Conservation (phyloP, 345 rosid species). For the Dimocarpus longan region DNA sequence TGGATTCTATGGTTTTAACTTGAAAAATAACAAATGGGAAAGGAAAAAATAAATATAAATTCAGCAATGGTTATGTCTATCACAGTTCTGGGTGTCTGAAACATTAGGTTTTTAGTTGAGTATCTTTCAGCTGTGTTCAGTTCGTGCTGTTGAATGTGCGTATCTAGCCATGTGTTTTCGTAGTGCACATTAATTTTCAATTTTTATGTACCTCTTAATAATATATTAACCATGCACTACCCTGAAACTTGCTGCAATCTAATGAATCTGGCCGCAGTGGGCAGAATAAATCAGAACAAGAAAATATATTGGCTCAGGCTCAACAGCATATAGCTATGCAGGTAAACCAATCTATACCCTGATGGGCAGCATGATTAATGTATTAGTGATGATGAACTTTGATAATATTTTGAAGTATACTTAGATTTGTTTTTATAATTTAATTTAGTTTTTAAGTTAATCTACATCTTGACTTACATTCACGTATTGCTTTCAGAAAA, state of each 20-base stretch:
- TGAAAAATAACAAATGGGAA: background rate
- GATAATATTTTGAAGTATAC: background rate
- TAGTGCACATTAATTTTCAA: background rate
- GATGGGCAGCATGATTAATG: background rate
- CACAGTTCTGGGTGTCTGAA: constrained; percentile 2
- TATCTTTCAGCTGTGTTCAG: background rate
- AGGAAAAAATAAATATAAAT: background rate
- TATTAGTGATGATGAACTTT: background rate
- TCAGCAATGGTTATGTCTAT: background rate
- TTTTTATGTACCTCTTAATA: background rate
- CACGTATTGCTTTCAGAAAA: constrained; percentile 20
- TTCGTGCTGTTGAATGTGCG: background rate
- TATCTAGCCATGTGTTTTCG: background rate
- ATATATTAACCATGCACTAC: background rate
- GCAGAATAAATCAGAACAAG: constrained; percentile 33
- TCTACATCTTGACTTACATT: background rate
- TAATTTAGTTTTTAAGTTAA: background rate
- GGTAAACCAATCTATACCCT: constrained; percentile 17
- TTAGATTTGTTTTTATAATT: background rate
- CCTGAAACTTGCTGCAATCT: constrained; percentile 11
- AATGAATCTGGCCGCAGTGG: constrained; percentile 20
- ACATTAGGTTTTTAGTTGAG: background rate
- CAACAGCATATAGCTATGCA: constrained; percentile 40
- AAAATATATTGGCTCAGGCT: constrained; percentile 31
- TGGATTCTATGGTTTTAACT: constrained; percentile 4